A percentile compares a stretch with the other conserved stretches of the same genome.
Conservation (phyloP, 208 protist genomes). For the Acanthamoeba triangularis region DNA sequence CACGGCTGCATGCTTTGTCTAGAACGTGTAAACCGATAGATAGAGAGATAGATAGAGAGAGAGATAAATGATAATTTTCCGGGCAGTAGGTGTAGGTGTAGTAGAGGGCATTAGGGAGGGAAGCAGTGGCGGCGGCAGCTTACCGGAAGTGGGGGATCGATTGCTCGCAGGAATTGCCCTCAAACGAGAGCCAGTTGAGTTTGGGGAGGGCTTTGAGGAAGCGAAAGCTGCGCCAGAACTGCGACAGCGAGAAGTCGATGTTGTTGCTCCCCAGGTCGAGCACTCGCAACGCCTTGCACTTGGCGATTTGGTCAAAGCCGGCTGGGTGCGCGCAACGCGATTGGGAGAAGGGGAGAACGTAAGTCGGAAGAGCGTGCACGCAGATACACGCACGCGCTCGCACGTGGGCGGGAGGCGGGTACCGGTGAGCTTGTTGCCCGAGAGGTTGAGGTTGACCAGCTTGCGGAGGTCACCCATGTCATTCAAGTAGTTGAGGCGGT, state of each 20-base stretch:
- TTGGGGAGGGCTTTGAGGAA: neutral
- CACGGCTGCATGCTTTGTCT: too few relatives aligned
- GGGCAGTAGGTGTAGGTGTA: too few relatives aligned
- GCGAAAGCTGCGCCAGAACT: constrained; percentile 13
- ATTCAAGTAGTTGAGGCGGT: constrained; percentile 45
- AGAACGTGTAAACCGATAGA: too few relatives aligned
- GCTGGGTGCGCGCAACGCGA: neutral
- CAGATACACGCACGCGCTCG: too few relatives aligned
- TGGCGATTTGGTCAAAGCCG: constrained; percentile 19
- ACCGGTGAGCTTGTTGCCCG: constrained; percentile 44
- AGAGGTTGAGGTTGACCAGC: constrained; percentile 27
- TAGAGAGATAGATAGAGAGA: too few relatives aligned
- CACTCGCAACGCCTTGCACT: neutral
- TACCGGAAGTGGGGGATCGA: constrained; percentile 6
- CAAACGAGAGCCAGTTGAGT: neutral
- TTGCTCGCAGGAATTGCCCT: constrained; percentile 2
- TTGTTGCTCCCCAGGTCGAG: constrained; percentile 43
- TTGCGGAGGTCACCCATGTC: constrained; percentile 7
- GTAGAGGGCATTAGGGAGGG: too few relatives aligned
- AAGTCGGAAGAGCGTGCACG: too few relatives aligned
- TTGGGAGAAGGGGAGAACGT: neutral
- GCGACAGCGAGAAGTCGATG: constrained; percentile 29
- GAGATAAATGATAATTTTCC: too few relatives aligned
- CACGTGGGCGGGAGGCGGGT: neutral
- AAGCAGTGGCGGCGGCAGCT: too few relatives aligned